Base-by-base conservation (phyloP, 2,329 filamentous ascomycete genomes). In the Hypoxylon sp. region DNA sequence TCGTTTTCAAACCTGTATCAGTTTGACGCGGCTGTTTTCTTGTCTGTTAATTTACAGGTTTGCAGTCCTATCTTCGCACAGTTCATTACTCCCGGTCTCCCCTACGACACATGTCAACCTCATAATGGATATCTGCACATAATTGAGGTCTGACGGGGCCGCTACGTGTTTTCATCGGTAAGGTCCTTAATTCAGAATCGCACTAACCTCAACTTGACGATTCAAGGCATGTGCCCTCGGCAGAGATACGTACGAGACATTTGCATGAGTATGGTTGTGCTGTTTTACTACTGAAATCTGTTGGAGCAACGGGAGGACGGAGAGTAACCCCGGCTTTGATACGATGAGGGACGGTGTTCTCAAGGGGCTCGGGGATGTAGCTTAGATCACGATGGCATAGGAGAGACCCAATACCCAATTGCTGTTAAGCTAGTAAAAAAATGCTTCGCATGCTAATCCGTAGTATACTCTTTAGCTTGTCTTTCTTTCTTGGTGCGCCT, bases 391-490 rank as follows among this genome's bases (percentile, higher is more conserved):
- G 14, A 38, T 54, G 12, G 28, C 18, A 45, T 55, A 44, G 11
- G 67, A 70, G 67, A 70, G 56, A 69, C 50, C 46, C 67, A 65
- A 72, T 70, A 71, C 71, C 68, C 67, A 42, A 64, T 69, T 70
- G 61, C 67, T 69, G 49, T 32, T 45, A 44, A 65, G 32, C 42
- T 36, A 48, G 54, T n/a, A 26, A 58, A 48, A 26, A 44, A 9
- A 48, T 42, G 11, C 8, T 32, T 22, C 22, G 11, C 22, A 38
- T 42, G 24, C 28, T n/a, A 44, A 18, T 16, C 20, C 36, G 16
- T 8, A 38, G 8, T 18, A 11, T 20, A 40, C 3, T 18, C 36
- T 18, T 40, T 40, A 40, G 7, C 36, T 40, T 20, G 7, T 7
- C 7, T 18, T 40, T 7, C 4, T 40, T 16, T 18, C n/a, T 33